Conservation (phyloP, 306 rosid species). For the Cyamopsis tetragonoloba region DNA sequence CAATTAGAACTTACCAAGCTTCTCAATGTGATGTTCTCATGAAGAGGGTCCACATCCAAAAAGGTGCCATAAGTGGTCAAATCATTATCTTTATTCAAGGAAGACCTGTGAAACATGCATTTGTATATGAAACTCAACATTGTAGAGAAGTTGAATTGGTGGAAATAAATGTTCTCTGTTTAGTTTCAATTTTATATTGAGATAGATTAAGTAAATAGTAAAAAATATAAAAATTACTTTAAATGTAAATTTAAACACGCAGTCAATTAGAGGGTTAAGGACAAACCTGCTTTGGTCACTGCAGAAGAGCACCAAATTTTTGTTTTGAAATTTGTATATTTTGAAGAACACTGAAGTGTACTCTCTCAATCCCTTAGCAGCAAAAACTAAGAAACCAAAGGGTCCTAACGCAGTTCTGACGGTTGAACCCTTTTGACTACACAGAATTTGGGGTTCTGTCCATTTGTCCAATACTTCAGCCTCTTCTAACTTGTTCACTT, state of each 20-base stretch:
- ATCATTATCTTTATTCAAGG: slow-evolving; percentile 45
- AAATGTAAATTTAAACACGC: no score
- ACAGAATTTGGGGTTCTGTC: slow-evolving; percentile 56
- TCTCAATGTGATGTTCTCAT: slow-evolving; percentile 47
- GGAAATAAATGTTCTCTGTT: no score
- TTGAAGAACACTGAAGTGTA: slow-evolving; percentile 68
- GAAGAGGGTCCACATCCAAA: slow-evolving; percentile 47
- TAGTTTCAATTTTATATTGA: no score
- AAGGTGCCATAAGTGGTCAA: slow-evolving; percentile 51
- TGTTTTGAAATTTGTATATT: slow-evolving; percentile 43
- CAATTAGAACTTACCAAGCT: slow-evolving; percentile 51
- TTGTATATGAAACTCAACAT: not conserved
- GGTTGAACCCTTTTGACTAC: slow-evolving; percentile 52
- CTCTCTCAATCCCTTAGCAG: slow-evolving; percentile 66
- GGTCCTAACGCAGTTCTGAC: slow-evolving; percentile 58
- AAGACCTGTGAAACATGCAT: slow-evolving; percentile 36
- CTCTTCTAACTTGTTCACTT: slow-evolving; percentile 31
- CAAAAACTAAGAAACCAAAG: slow-evolving; percentile 62
- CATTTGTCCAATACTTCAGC: slow-evolving; percentile 48
- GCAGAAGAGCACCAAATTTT: slow-evolving; percentile 59
- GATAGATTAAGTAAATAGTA: no score
- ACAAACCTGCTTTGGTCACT: slow-evolving; percentile 82
- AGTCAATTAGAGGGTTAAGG: no score
- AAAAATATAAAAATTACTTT: no score
- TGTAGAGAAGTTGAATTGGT: not conserved